These are phyloP conservation scores for Basidioascus undulatus DNA, from an alignment of 768 basidiomycete genomes.

Conservation along the genomic window DNA sequence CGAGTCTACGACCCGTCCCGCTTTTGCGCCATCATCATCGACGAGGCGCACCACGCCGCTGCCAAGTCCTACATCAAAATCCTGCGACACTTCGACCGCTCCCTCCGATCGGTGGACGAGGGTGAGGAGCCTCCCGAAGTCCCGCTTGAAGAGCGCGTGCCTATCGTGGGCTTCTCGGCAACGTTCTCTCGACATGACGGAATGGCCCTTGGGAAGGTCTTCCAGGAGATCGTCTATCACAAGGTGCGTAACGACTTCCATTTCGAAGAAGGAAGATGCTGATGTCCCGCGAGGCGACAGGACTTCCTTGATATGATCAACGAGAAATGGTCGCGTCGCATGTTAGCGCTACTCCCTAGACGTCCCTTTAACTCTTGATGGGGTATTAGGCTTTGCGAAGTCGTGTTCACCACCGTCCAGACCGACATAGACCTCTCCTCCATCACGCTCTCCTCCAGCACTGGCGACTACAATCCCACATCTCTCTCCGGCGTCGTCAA, in stretches of 20 bases:
- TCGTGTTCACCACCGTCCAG: conserved; percentile 60
- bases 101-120: not conserved
- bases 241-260: no score
- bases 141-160: conserved; percentile 22
- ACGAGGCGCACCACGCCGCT: conserved; percentile 89
- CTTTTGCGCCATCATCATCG: conserved; percentile 57
- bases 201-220: conserved; percentile 63
- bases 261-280: no score
- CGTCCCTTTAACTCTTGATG: not conserved
- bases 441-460: conserved; percentile 38
- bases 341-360: no score
- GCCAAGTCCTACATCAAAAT: conserved; percentile 59
- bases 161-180: conserved; percentile 82
- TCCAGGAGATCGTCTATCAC: conserved; percentile 79
- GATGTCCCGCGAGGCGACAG: no score
- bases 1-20: conserved; percentile 18
- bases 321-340: conserved; percentile 41
- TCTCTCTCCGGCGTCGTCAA: conserved; percentile 65
- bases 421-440: conserved; percentile 42
- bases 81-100: conserved; percentile 51
- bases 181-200: conserved; percentile 86
- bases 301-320: conserved; percentile 82
- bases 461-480: conserved; percentile 59
- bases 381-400: conserved; percentile 44
- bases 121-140: not conserved